These are phyloP conservation scores for Ottelia alismoides DNA, from an alignment of 106 monocot species.

Conservation along the genomic window DNA sequence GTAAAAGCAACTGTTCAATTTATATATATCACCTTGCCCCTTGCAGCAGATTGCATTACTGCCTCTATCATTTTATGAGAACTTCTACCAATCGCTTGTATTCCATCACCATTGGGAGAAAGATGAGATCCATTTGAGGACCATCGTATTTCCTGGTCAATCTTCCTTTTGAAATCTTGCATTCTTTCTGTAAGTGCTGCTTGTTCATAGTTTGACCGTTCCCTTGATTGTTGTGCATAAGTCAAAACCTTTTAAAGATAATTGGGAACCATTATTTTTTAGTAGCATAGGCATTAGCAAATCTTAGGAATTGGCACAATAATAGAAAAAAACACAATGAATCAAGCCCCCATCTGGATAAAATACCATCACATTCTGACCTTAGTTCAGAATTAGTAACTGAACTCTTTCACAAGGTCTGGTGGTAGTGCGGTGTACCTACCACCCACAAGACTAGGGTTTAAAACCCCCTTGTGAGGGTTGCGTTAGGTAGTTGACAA, in stretches of 20 bases:
- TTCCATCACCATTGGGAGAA: slow-evolving; percentile 90
- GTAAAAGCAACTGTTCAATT: background rate
- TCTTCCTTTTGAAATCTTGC: slow-evolving; percentile 96
- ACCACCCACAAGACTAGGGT: too few relatives aligned
- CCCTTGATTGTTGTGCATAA: slow-evolving; percentile 98
- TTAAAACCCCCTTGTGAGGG: too few relatives aligned
- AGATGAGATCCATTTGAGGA: slow-evolving; percentile 52
- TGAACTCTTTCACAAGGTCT: too few relatives aligned
- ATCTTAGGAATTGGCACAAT: too few relatives aligned
- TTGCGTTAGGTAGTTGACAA: too few relatives aligned
- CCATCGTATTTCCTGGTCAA: slow-evolving; percentile 71
- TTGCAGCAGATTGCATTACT: slow-evolving; percentile 82
- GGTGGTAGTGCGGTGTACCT: too few relatives aligned
- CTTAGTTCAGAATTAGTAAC: too few relatives aligned
- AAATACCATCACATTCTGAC: too few relatives aligned
- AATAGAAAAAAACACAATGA: too few relatives aligned
- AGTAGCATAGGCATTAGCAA: too few relatives aligned
- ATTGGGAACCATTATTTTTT: too few relatives aligned
- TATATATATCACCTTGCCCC: slow-evolving; percentile 81
- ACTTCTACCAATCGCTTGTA: slow-evolving; percentile 97
- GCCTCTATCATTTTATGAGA: slow-evolving; percentile 99
- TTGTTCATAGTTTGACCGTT: slow-evolving; percentile 92
- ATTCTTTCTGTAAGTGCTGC: slow-evolving; percentile 80
- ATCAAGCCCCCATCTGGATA: too few relatives aligned
- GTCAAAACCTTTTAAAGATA: slow-evolving; percentile 70